phyloP scores from a whole-genome alignment of 1,139 yeast genomes.

The Casaregolazyma suthepensis region DNA sequence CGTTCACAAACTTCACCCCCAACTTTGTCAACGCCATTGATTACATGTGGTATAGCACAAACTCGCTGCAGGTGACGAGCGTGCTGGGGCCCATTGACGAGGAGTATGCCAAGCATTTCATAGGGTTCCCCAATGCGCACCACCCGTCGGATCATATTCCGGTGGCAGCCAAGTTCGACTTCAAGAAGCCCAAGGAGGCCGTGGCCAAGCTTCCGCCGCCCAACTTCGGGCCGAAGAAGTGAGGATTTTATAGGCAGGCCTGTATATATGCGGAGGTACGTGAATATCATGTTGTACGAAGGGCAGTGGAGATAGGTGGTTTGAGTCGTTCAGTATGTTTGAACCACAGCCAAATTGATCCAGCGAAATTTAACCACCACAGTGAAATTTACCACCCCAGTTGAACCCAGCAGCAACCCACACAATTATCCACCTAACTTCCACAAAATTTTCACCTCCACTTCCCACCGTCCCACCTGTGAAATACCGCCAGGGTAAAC shows the following conservation, averaged over 20 bases:
- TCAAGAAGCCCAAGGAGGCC: constrained; percentile 45
- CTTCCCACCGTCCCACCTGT: background rate
- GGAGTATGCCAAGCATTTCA: constrained; percentile 65
- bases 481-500: background rate
- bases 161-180: constrained; percentile 66
- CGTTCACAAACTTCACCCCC: constrained; percentile 92
- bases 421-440: too few species aligned
- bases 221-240: constrained; percentile 17
- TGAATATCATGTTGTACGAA: too few species aligned
- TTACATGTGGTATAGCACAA: constrained; percentile 89
- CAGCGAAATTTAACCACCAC: background rate
- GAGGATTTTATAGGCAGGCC: background rate
- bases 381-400: background rate
- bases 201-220: constrained; percentile 24
- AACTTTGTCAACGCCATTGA: constrained; percentile 90
- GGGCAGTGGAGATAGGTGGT: too few species aligned
- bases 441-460: too few species aligned
- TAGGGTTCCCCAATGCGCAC: constrained; percentile 92
- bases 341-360: too few species aligned
- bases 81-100: constrained; percentile 78
- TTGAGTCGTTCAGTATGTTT: too few species aligned
- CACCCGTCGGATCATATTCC: constrained; percentile 95
- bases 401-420: too few species aligned
- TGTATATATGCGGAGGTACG: too few species aligned
- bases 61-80: constrained; percentile 73